Evolutionary conservation across 1,284 basidiomycete species (phyloP), one percentile per base, ranked within the genome.

Genomic region (Phaffia rhodozyma): DNA sequence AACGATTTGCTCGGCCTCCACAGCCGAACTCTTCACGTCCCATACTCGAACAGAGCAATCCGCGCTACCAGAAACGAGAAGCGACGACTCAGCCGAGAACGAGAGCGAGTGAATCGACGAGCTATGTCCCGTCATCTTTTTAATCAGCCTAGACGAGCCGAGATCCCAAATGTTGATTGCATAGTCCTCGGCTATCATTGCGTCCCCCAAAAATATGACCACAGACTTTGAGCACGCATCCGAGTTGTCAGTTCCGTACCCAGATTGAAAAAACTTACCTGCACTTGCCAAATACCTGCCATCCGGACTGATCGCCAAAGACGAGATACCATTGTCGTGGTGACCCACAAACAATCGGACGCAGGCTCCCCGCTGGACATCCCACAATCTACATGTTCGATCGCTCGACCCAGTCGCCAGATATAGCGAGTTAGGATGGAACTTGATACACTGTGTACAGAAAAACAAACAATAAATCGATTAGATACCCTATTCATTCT

Each of bases 381-480:
- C 96, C 96, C 96, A 99, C 49, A 99, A 76, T 54, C 96, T 84
- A 67, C 91, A 91, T 5, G 93, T 93, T 80, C 89, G 87, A 74
- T 99, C 96, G 69, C 87, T 91, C 0, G 93, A 97, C 3, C 92
- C 96, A 0, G 96, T 98, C 1, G 92, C 94, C 25, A 99, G 83
- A 76, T 98, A 99, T 38, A 99, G 77, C 29, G 91, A 93, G 74
- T 99, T 99, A 0, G 94, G 93, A 75, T 99, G 96, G 78, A 98
- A 99, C 72, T 85, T 82, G 38, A 99, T 82, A 74, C 91, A 94
- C 92, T 97, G 70, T 1, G 30, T 32, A 16, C 53, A 43, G 16
- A 43, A 43, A 16, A 43, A 43, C 55, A 1, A 49, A 48, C 30
- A 29, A 13, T 67, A 55, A 66, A 61, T 60, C n/a, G 49, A 5